Evolutionary conservation across 768 basidiomycete genomes (phyloP).

Genomic region (Leccinum pellstonianum): DNA sequence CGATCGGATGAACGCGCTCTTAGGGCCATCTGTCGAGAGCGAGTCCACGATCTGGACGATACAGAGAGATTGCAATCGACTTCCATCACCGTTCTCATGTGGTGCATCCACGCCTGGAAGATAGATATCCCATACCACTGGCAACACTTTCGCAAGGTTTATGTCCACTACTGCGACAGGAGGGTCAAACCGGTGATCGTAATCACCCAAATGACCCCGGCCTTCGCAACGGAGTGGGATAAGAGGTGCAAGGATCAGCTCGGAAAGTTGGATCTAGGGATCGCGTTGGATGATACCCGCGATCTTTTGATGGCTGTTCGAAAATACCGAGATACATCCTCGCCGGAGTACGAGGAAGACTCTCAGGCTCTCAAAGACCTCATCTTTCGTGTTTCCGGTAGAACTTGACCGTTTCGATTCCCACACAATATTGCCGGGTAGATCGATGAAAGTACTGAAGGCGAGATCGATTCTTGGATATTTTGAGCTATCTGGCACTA

Average conservation of each 20-base stretch:
- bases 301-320: slow-evolving; percentile 18
- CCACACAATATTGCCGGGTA: not conserved
- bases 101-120: slow-evolving; percentile 32
- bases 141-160: slow-evolving; percentile 28
- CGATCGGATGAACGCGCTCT: slow-evolving; percentile 25
- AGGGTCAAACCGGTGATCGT: slow-evolving; percentile 27
- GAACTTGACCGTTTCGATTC: not conserved
- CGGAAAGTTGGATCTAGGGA: slow-evolving; percentile 7
- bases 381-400: slow-evolving; percentile 17
- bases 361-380: slow-evolving; percentile 17
- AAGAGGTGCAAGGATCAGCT: slow-evolving; percentile 22
- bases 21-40: slow-evolving; percentile 18
- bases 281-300: not conserved
- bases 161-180: slow-evolving; percentile 24
- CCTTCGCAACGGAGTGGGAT: slow-evolving; percentile 16
- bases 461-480: not conserved
- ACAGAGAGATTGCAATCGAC: slow-evolving; percentile 7
- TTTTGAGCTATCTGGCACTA: not conserved
- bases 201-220: slow-evolving; percentile 25
- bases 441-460: not conserved
- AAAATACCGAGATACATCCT: slow-evolving; percentile 12
- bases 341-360: slow-evolving; percentile 22
- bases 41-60: slow-evolving; percentile 12
- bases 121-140: slow-evolving; percentile 28
- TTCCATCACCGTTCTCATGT: slow-evolving; percentile 22